Evolutionary conservation across 441 rosid species (phyloP), one percentile per base, ranked within the genome.

Genomic region (Syzygium syzygioides): DNA sequence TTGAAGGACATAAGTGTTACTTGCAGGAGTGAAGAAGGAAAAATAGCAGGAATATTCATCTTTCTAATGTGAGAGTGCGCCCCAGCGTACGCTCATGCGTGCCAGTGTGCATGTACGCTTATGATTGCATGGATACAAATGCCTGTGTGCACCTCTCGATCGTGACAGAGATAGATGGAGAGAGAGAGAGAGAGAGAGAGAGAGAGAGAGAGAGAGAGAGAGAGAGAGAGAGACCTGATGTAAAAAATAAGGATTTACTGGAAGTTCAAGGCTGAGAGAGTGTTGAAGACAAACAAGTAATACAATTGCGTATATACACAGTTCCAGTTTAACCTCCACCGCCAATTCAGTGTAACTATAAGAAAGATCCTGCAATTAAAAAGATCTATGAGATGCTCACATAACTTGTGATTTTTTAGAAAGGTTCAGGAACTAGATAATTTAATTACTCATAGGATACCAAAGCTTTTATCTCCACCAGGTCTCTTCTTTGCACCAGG

Each of bases 321-420:
- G 90, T 87, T 97, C 98, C 95, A 97, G 87, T 92, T 96, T 96
- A 92, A 92, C 93, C 92, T 95, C 98, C 86, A 94, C 93, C 45
- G 90, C 89, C 93, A 95, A 88, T 88, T 89, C 91, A 50, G 94
- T 89, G 90, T 95, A 96, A 90, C 92, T 93, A 89, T 97, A 95
- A 59, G 94, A 94, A 85, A 97, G 92, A 28, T 93, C 96, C 98
- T 96, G 92, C 90, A 88, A 64, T 90, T 90, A 85, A 84, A 86
- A 89, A n/a, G 86, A 60, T 79, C 80, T 85, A 90, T 80, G 17
- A 91, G 94, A 62, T 86, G 68, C 86, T 86, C 76, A 79, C 80
- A 28, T 48, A 62, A 34, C 45, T 83, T 34, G 41, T 76, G 83
- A 76, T 37, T 37, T 25, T 41, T 37, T 23, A 37, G 23, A 23